Evolutionary conservation across 1,284 basidiomycete genomes (phyloP), one percentile per base, ranked within the genome.

Genomic region (Trichosporon sp.): DNA sequence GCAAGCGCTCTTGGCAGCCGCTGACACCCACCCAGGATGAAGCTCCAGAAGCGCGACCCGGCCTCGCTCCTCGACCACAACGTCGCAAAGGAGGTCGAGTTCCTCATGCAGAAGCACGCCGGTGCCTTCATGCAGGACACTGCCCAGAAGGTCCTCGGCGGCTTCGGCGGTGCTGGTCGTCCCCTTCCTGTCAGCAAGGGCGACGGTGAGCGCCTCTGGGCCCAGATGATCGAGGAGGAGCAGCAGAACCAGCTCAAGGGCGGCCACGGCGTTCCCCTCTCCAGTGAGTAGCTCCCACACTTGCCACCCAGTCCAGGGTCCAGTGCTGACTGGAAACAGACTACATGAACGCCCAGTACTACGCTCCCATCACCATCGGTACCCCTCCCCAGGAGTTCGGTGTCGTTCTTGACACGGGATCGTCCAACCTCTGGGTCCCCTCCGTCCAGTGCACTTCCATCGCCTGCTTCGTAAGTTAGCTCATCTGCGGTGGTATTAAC

Each of bases 341-440:
- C 84, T 99, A 93, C 83, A 88, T 96, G 87, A 98, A 98, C 78
- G 95, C 95, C 29, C 95, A 99, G 81, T 98, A 99, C 83, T 99
- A 87, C 79, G 86, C 93, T 36, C 90, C 95, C 71, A 95, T 99
- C 69, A 81, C 83, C 10, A 79, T 99, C 62, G 95, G 83, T 56
- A 81, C 76, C 8, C 81, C 81, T 34, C 76, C 77, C 19, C 85
- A 87, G 74, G 72, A 78, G 65, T 77, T 83, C 64, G 77, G 80
- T 32, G 77, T 84, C 37, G 73, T 83, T 13, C 79, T 84, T 44
- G 83, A 90, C 73, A 90, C 89, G 0, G 92, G 92, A 2, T 93
- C 91, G 0, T 79, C 90, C 6, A 69, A 86, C 78, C 78, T 86
- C 49, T 80, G 79, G 80, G 79, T 85, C 29, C 96, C 96, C 10